A percentile compares a stretch with the other conserved stretches of the same genome.
These are phyloP conservation scores for Flueggea neowawraea DNA, from an alignment of 441 rosid genomes.

Conservation along the genomic window DNA sequence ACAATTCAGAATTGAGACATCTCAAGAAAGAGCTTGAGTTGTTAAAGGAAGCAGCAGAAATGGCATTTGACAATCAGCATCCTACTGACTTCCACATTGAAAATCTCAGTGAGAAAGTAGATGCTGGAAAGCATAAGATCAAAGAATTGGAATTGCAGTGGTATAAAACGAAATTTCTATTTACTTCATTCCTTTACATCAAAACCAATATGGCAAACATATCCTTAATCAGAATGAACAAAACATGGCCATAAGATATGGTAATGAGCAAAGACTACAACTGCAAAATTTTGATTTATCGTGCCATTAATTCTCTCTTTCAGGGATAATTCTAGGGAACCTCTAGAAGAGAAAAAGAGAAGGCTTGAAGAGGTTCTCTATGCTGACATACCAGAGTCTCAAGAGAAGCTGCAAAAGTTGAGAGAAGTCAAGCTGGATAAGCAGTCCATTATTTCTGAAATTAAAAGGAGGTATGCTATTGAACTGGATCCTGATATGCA, in stretches of 20 bases:
- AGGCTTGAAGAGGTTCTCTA: constrained; percentile 52
- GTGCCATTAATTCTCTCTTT: constrained; percentile 13
- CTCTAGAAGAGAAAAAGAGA: constrained; percentile 59
- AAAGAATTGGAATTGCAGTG: constrained; percentile 46
- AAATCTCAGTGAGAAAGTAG: constrained; percentile 46
- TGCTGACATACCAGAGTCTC: constrained; percentile 46
- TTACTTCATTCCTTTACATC: neutral
- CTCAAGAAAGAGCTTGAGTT: constrained; percentile 57
- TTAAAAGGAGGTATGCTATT: constrained; percentile 38
- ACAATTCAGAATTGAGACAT: constrained; percentile 33
- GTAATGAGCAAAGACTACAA: neutral
- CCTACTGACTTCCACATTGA: constrained; percentile 44
- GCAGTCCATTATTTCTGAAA: constrained; percentile 48
- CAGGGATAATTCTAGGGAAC: constrained; percentile 51
- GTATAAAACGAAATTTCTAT: constrained; percentile 27
- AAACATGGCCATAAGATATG: neutral
- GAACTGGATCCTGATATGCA: constrained; percentile 1
- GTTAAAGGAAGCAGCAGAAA: constrained; percentile 50
- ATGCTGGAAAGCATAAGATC: constrained; percentile 33
- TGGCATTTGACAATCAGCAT: constrained; percentile 47
- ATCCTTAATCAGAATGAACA: too few species aligned
- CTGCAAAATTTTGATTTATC: neutral
- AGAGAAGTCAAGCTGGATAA: constrained; percentile 50
- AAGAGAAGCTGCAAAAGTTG: constrained; percentile 49
- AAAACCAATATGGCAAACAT: too few species aligned